Evolutionary conservation across 2,329 filamentous ascomycete genomes (phyloP), one percentile per base, ranked within the genome.

Genomic region (Zasmidium angulare): DNA sequence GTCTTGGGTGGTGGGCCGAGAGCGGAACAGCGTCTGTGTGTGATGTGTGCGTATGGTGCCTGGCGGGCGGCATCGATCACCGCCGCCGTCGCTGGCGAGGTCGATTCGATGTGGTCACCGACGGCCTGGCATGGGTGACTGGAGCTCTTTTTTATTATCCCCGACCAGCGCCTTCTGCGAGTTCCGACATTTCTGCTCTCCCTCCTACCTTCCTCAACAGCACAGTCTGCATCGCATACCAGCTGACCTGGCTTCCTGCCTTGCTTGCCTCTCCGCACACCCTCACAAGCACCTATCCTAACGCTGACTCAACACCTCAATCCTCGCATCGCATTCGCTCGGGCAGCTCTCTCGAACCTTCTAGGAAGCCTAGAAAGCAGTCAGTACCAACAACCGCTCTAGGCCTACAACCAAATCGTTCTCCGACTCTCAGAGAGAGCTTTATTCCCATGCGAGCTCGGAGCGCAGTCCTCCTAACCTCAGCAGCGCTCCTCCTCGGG

Each of bases 401-500:
- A 51, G 49, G 29, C n/a, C n/a, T 51, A 51, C 23, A 31, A 10
- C 2, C 26, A 4, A 11, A 29, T 29, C 26, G 29, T 24, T 22
- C 49, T 50, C 22, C 20, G 20, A 50, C 22, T 4, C 7, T 29
- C 48, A 3, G 22, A 50, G 48, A 22, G 22, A 50, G 48, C n/a
- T 46, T 40, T 46, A 53, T 4, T 22, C 47, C 54, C 31, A 66
- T 66, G 63, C 59, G 46, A 24, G 40, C 46, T 19, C 56, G 47
- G 50, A 55, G 55, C 46, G 57, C 51, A 19, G 29, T 46, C 56
- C 17, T 22, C 17, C 21, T 59, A 54, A 48, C 51, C 31, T 31
- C 46, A 19, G 75, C 72, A 62, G 75, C 72, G 60, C 68, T 79
- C 65, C 71, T 80, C 48, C 69, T 79, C 12, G 75, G 68, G 63